These are phyloP conservation scores for Babesia bovis DNA, from an alignment of 169 alveolate genomes.

Conservation along the genomic window DNA sequence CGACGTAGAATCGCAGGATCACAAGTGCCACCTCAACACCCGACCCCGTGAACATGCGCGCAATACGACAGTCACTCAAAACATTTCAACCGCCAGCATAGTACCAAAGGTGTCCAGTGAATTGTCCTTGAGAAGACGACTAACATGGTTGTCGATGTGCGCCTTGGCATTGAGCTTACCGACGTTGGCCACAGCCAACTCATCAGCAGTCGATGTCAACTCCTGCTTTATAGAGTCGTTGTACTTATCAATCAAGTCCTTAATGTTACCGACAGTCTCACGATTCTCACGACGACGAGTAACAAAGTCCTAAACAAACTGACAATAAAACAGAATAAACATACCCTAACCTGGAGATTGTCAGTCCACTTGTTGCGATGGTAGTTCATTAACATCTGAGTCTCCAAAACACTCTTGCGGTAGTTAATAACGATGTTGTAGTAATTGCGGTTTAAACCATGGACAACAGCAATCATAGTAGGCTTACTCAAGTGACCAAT, in stretches of 20 bases:
- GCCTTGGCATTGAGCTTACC: constrained; percentile 92
- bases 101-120: constrained; percentile 71
- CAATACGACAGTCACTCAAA: background rate
- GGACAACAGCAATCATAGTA: constrained; percentile 91
- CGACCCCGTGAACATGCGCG: constrained; percentile 9
- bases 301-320: constrained; percentile 37
- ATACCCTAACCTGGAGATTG: constrained; percentile 88
- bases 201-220: constrained; percentile 91
- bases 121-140: constrained; percentile 73
- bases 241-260: constrained; percentile 86
- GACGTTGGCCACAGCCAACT: constrained; percentile 84
- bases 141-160: constrained; percentile 81
- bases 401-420: constrained; percentile 94
- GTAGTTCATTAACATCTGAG: constrained; percentile 94
- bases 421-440: constrained; percentile 97
- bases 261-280: constrained; percentile 79
- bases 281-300: constrained; percentile 71
- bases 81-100: constrained; percentile 73
- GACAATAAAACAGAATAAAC: constrained; percentile 9
- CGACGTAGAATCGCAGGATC: no score
- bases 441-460: constrained; percentile 95
- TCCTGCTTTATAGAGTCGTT: constrained; percentile 93
- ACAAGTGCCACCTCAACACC: constrained; percentile 9
- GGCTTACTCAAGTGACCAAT: constrained; percentile 92
- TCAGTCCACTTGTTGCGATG: constrained; percentile 95